A percentile compares a stretch with the other conserved stretches of the same genome.
phyloP scores from a whole-genome alignment of 2,329 filamentous ascomycete genomes.

The Ampelomyces quisqualis region DNA sequence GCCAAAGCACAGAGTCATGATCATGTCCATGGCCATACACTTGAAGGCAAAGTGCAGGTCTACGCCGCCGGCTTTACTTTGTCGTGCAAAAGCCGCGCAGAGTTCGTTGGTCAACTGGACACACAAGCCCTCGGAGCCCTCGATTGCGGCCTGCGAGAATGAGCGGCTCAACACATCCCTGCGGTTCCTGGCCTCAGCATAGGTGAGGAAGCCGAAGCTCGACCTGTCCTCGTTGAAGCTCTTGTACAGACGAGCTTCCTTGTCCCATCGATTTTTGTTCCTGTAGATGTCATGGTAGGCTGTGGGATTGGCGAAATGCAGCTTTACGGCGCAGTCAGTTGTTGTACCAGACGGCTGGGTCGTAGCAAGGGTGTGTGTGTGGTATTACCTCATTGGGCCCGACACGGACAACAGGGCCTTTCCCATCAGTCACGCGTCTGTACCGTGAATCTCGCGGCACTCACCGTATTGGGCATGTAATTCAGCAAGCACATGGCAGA shows the following conservation, averaged over 20 bases:
- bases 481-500: slow-evolving; percentile 28
- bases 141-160: slow-evolving; percentile 46
- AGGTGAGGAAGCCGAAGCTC: slow-evolving; percentile 47
- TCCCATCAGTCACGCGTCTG: background rate
- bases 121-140: slow-evolving; percentile 41
- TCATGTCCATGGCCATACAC: slow-evolving; percentile 29
- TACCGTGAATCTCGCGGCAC: too few relatives aligned
- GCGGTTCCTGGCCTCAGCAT: slow-evolving; percentile 44
- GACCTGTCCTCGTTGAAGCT: slow-evolving; percentile 47
- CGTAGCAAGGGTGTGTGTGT: background rate
- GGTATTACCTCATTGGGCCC: slow-evolving; percentile 32
- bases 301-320: slow-evolving; percentile 47
- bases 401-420: slow-evolving; percentile 31
- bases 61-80: slow-evolving; percentile 17
- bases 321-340: slow-evolving; percentile 26
- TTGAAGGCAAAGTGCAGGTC: slow-evolving; percentile 33
- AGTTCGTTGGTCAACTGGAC: slow-evolving; percentile 40
- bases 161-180: slow-evolving; percentile 47
- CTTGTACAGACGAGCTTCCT: slow-evolving; percentile 44
- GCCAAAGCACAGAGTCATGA: slow-evolving; percentile 38
- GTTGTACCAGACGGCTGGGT: background rate
- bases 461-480: slow-evolving; percentile 30
- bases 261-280: slow-evolving; percentile 46
- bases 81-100: slow-evolving; percentile 31
- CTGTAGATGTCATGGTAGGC: slow-evolving; percentile 51